These are phyloP conservation scores for Russula emetica DNA, from an alignment of 768 basidiomycete genomes.

Conservation along the genomic window DNA sequence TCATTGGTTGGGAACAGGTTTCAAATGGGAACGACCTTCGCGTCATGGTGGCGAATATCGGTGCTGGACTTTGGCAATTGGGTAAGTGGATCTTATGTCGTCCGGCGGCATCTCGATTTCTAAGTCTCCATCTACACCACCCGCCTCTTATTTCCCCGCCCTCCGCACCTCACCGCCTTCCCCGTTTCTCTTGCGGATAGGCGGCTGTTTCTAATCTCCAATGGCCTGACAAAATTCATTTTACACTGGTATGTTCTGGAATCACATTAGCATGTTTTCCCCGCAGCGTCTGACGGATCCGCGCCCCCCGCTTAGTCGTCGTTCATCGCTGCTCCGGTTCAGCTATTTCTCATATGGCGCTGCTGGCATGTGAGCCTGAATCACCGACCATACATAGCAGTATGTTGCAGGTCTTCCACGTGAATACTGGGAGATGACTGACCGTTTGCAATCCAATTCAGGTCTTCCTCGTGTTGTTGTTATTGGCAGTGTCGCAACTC, in stretches of 20 bases:
- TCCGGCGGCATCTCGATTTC: neutral
- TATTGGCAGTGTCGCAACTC: constrained; percentile 7
- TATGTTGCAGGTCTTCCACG: neutral
- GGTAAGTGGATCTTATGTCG: constrained; percentile 14
- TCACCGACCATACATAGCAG: constrained; percentile 5
- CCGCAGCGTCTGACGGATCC: neutral
- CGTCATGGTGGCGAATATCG: constrained; percentile 28
- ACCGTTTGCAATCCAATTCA: neutral
- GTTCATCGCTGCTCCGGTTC: constrained; percentile 31
- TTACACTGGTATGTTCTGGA: neutral
- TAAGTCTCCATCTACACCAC: neutral
- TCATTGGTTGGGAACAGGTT: constrained; percentile 15
- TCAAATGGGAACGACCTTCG: constrained; percentile 29
- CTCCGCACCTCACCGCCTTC: neutral
- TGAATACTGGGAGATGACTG: neutral
- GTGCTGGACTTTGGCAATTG: constrained; percentile 32
- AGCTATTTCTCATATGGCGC: constrained; percentile 32
- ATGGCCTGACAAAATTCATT: constrained; percentile 21
- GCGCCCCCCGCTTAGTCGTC: constrained; percentile 23
- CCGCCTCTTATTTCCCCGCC: neutral
- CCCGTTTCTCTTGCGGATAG: neutral
- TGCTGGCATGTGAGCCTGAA: constrained; percentile 31
- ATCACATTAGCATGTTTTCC: neutral
- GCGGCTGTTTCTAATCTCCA: neutral
- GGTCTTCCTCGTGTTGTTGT: constrained; percentile 15